phyloP scores from a whole-genome alignment of 164 flowering plant genomes.

The Saururus chinensis region DNA sequence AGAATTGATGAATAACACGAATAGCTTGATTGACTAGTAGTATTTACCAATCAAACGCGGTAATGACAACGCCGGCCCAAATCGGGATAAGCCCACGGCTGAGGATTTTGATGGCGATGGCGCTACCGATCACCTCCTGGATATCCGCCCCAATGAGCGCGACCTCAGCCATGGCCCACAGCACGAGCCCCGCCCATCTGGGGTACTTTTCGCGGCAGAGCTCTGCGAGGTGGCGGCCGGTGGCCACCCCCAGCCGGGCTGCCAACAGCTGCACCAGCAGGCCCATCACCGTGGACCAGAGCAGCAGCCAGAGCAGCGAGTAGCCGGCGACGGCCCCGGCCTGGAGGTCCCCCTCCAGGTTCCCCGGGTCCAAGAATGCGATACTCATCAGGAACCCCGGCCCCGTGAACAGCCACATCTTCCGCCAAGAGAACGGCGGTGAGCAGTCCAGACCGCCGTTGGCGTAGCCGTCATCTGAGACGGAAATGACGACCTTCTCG shows the following conservation, averaged over 20 bases:
- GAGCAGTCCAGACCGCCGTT: not conserved
- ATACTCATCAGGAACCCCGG: constrained; percentile 61
- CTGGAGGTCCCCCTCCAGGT: constrained; percentile 56
- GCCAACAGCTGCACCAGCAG: constrained; percentile 49
- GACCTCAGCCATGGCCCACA: constrained; percentile 63
- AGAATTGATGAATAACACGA: too few species aligned
- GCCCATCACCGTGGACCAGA: constrained; percentile 60
- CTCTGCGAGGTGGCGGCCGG: constrained; percentile 50
- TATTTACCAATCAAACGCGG: constrained; percentile 57
- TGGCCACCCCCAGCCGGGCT: constrained; percentile 45
- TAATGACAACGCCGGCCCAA: constrained; percentile 64
- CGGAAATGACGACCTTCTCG: constrained; percentile 21
- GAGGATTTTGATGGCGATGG: constrained; percentile 48
- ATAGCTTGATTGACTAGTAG: too few species aligned
- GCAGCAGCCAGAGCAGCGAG: constrained; percentile 47
- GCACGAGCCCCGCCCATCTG: constrained; percentile 27
- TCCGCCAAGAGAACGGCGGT: constrained; percentile 47
- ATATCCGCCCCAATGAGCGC: constrained; percentile 63
- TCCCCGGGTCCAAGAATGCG: constrained; percentile 58
- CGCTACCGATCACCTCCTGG: constrained; percentile 65
- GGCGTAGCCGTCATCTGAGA: constrained; percentile 7
- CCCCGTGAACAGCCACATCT: constrained; percentile 49
- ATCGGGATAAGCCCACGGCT: constrained; percentile 51
- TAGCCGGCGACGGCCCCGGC: constrained; percentile 61
- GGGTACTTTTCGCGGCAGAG: constrained; percentile 55